Evolutionary conservation across 176 grass and related monocot species (phyloP).

Genomic region (Zizania latifolia): DNA sequence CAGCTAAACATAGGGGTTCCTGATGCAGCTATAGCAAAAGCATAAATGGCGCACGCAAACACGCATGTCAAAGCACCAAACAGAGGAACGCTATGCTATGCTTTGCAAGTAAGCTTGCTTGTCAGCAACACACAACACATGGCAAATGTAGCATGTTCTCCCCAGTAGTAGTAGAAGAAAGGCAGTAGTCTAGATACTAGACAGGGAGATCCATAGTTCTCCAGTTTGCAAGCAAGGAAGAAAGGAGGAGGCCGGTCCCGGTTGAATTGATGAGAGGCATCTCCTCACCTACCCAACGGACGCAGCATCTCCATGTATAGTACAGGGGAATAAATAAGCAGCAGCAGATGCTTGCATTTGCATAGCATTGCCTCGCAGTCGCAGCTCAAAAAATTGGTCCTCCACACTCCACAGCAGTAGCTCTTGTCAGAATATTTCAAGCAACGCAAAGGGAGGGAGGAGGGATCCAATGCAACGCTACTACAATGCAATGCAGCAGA

Average conservation of each 20-base stretch:
- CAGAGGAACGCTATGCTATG: not conserved
- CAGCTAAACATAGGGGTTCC: too few relatives aligned
- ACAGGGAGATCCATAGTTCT: too few relatives aligned
- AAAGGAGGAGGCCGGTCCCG: too few relatives aligned
- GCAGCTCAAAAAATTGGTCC: constrained; percentile 36
- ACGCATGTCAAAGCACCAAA: constrained; percentile 7
- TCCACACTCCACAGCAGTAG: constrained; percentile 27
- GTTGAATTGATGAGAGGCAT: constrained; percentile 40
- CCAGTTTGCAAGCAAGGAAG: too few relatives aligned
- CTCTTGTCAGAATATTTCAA: constrained; percentile 33
- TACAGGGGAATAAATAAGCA: constrained; percentile 45
- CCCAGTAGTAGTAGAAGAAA: not conserved
- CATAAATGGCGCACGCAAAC: not conserved
- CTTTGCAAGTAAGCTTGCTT: not conserved
- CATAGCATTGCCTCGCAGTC: constrained; percentile 10
- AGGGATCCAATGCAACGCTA: constrained; percentile 36
- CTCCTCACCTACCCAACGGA: constrained; percentile 29
- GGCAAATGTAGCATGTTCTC: not conserved
- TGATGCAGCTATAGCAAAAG: too few relatives aligned
- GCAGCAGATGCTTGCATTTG: constrained; percentile 35
- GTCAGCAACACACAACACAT: not conserved
- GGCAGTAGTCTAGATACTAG: not conserved
- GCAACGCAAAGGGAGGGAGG: not conserved
- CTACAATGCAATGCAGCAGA: constrained; percentile 29
- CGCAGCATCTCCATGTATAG: constrained; percentile 30